These are phyloP conservation scores for Stevia rebaudiana DNA, from an alignment of 140 eudicot genomes.

Conservation along the genomic window DNA sequence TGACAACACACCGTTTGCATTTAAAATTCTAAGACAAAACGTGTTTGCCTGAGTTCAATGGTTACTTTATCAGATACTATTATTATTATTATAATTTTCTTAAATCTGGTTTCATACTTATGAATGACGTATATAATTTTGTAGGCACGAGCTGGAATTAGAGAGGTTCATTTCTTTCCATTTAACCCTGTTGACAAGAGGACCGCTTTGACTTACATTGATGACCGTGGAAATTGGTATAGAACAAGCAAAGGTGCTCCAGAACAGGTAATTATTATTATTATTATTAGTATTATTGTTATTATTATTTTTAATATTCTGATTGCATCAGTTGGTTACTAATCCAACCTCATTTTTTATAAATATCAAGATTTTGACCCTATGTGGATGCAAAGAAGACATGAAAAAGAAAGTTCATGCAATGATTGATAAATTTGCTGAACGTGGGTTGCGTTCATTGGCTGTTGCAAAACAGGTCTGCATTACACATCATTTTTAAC, in stretches of 20 bases:
- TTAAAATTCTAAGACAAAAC: too few species aligned
- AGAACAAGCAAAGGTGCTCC: constrained; percentile 89
- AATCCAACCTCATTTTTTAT: too few species aligned
- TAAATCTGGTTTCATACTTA: too few species aligned
- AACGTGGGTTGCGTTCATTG: constrained; percentile 74
- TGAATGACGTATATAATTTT: neutral
- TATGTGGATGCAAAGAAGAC: constrained; percentile 66
- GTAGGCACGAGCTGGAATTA: constrained; percentile 64
- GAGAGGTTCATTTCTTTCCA: constrained; percentile 65
- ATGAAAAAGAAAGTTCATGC: constrained; percentile 60
- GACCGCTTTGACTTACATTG: constrained; percentile 78
- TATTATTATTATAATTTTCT: too few species aligned
- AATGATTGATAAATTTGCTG: constrained; percentile 63
- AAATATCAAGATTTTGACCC: constrained; percentile 59
- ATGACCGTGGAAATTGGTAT: constrained; percentile 60
- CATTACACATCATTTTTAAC: neutral
- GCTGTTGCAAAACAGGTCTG: constrained; percentile 70
- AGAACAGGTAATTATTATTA: constrained; percentile 47
- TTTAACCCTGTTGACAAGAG: constrained; percentile 77
- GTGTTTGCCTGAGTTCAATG: too few species aligned
- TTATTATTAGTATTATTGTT: neutral
- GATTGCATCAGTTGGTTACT: neutral
- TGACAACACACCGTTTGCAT: too few species aligned
- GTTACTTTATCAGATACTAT: too few species aligned
- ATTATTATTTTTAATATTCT: neutral